A percentile compares a stretch with the other conserved stretches of the same genome.
phyloP scores from a whole-genome alignment of 2,329 filamentous ascomycete genomes.

The Pseudogymnoascus sp. region DNA sequence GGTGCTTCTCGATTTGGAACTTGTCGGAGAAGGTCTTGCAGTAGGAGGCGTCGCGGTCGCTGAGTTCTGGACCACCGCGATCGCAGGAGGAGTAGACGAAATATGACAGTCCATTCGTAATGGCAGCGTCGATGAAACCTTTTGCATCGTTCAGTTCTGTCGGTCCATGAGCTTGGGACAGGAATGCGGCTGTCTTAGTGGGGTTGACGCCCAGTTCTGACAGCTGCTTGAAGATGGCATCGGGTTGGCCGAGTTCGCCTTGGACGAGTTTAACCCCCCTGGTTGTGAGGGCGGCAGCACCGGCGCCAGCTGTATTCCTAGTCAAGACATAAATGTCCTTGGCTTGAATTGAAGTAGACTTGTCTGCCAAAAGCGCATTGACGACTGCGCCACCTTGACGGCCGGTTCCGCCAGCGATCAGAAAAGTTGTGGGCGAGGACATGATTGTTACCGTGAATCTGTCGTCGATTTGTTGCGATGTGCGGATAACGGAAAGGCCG shows the following conservation, averaged over 20 bases:
- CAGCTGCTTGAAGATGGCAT: conserved; percentile 37
- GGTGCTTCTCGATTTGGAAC: conserved; percentile 45
- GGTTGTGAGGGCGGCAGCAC: conserved; percentile 38
- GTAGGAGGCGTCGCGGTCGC: conserved; percentile 37
- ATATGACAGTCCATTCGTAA: conserved; percentile 41
- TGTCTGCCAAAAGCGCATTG: conserved; percentile 30
- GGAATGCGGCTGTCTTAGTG: conserved; percentile 43
- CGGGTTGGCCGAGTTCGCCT: conserved; percentile 46
- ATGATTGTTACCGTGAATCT: neutral
- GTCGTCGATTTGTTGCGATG: neutral
- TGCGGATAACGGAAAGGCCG: neutral
- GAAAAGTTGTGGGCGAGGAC: conserved; percentile 10
- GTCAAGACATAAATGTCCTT: conserved; percentile 51
- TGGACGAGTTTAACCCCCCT: conserved; percentile 44
- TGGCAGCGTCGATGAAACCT: conserved; percentile 40
- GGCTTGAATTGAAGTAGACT: conserved; percentile 14
- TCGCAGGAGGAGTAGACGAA: conserved; percentile 52
- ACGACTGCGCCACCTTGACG: conserved; percentile 39
- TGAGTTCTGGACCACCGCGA: conserved; percentile 38
- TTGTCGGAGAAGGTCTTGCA: conserved; percentile 49
- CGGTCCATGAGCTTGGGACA: conserved; percentile 22
- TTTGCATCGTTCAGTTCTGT: conserved; percentile 41
- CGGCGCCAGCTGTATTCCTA: conserved; percentile 38
- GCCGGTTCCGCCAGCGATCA: conserved; percentile 40
- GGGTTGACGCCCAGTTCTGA: conserved; percentile 37